Evolutionary conservation across 345 rosid species (phyloP), one percentile per base, ranked within the genome.

Genomic region (Rhizophora apiculata): DNA sequence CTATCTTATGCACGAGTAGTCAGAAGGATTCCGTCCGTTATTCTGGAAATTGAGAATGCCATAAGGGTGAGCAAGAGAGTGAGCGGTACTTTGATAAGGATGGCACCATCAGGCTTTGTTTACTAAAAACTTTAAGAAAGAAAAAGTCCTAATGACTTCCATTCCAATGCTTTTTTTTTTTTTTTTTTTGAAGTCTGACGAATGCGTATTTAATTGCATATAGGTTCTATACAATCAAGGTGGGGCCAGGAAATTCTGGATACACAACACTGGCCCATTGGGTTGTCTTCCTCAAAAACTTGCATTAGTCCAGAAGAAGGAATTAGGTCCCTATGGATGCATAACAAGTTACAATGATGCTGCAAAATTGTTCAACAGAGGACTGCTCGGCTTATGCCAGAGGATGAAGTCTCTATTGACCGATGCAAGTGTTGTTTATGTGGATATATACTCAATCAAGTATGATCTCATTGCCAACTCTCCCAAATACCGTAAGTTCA

Each of bases 231-330:
- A 89, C 58, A 51, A 76, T 75, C 79, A 85, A 70, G 96, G 96
- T 56, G 93, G 89, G 49, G 49, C 49, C 18, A 81, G 95, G 76
- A 88, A 86, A 77, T 90, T 92, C 68, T 92, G 96, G 98, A 79
- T 92, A 54, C 95, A 92, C 74, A 90, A 92, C 69, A 92, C 95
- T 0, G 95, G 96, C n/a, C 98, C 96, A 5, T 63, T 92, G 64
- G 98, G 96, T 51, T 92, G 98, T 76, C 83, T 92, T 6, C 98
- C 98, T 67, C 96, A 92, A 59, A 87, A 86, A 65, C 98, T 92
- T 67, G 71, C 91, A 21, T 60, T 79, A 62, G 85, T 76, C 65
- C 64, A 73, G 60, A 82, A 77, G 37, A 68, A 76, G 77, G 87
- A 58, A 34, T 61, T 84, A 4, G 98, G 87, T 79, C 37, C 57